phyloP scores from a whole-genome alignment of 2,329 filamentous ascomycete species.

The Cladosporium cucumerinum region DNA sequence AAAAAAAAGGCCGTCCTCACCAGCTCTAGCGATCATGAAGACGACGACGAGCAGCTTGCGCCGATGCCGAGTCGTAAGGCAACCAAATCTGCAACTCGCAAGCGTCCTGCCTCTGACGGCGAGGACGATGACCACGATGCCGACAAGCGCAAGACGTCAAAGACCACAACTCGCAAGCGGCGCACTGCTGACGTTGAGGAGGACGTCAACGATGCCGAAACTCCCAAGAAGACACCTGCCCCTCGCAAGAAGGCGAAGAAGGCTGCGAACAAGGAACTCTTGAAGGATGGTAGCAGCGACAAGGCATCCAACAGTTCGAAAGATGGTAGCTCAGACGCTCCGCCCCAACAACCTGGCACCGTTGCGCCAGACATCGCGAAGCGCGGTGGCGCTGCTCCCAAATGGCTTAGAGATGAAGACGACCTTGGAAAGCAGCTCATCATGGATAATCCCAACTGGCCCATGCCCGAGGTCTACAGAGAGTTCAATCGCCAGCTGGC shows the following conservation, averaged over 20 bases:
- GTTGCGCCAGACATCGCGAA: not conserved
- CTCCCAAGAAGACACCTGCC: not conserved
- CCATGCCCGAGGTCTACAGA: constrained; percentile 2
- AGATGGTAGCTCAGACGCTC: not conserved
- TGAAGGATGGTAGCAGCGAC: not conserved
- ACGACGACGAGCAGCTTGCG: not conserved
- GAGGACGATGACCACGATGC: not conserved
- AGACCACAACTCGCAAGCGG: not conserved
- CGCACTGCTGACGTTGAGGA: not conserved
- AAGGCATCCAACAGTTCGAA: not conserved
- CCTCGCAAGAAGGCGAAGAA: not conserved
- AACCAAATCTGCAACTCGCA: not conserved
- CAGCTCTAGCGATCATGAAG: not conserved
- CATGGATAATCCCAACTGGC: not conserved
- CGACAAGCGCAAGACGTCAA: not conserved
- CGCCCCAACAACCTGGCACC: not conserved
- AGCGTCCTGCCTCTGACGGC: not conserved
- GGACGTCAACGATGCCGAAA: not conserved
- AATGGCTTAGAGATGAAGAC: constrained; percentile 11
- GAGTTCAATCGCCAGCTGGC: not conserved
- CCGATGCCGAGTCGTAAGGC: not conserved
- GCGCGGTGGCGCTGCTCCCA: not conserved
- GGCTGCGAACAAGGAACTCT: not conserved
- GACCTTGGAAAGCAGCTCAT: not conserved
- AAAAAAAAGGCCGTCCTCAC: not conserved